These are phyloP conservation scores for Wickerhamiella shivajii DNA, from an alignment of 805 yeast genomes.

Conservation along the genomic window DNA sequence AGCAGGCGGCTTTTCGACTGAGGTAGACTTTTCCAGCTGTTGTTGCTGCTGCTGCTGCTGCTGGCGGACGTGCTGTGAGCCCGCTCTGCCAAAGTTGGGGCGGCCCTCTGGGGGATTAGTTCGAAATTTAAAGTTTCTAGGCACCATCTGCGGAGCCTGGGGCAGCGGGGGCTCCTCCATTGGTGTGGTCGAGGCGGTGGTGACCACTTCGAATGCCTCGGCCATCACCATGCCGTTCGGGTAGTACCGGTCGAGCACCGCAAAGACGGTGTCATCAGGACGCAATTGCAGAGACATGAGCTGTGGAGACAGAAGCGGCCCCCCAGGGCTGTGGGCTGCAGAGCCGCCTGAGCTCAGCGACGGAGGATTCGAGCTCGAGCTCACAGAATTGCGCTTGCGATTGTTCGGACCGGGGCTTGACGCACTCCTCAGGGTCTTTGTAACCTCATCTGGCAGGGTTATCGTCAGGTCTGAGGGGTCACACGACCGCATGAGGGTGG, in stretches of 20 bases:
- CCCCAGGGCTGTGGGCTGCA: neutral
- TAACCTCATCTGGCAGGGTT: conserved; percentile 11
- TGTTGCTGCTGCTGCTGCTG: conserved; percentile 9
- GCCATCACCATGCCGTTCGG: conserved; percentile 55
- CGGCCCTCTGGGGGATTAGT: no score
- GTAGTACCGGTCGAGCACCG: conserved; percentile 40
- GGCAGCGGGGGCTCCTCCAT: neutral
- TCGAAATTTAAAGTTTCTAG: conserved; percentile 4
- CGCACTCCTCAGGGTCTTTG: conserved; percentile 1
- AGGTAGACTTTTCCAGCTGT: conserved; percentile 6
- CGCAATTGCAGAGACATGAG: conserved; percentile 25
- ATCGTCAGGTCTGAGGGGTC: conserved; percentile 52
- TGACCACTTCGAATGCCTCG: conserved; percentile 48
- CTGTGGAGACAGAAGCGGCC: no score
- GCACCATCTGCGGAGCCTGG: conserved; percentile 2
- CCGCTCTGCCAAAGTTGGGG: no score
- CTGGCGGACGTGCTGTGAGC: no score
- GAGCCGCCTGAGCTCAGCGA: neutral
- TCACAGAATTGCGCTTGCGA: neutral
- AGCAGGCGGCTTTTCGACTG: conserved; percentile 2
- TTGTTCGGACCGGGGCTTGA: conserved; percentile 4
- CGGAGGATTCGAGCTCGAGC: neutral
- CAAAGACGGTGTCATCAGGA: conserved; percentile 51
- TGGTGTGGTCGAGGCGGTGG: neutral
- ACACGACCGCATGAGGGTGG: conserved; percentile 41